A percentile compares a stretch with the other conserved stretches of the same genome.
phyloP scores from a whole-genome alignment of 208 protist species.

The Entamoeba histolytica region DNA sequence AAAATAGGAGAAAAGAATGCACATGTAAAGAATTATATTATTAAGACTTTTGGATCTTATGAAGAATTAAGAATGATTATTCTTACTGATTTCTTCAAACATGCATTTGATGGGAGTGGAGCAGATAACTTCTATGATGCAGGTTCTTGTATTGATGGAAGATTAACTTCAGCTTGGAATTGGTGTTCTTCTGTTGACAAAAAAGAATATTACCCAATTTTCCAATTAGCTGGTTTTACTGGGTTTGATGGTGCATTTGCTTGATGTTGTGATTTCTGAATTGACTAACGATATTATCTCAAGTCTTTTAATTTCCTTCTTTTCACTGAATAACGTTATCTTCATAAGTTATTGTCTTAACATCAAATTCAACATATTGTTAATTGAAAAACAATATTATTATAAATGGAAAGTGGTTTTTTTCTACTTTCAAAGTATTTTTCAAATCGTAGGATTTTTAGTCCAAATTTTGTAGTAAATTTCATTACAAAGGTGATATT shows the following conservation, averaged over 20 bases:
- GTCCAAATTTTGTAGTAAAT: too few species aligned
- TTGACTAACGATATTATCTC: too few species aligned
- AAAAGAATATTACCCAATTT: neutral
- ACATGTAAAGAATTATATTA: neutral
- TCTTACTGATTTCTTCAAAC: neutral
- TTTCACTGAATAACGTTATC: too few species aligned
- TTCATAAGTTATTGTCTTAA: too few species aligned
- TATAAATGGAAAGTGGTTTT: too few species aligned
- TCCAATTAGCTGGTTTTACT: neutral
- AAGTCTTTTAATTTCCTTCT: too few species aligned
- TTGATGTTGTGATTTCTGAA: neutral
- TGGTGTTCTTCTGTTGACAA: neutral
- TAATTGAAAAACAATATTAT: too few species aligned
- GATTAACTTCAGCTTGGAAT: neutral
- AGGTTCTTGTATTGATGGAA: neutral
- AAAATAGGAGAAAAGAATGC: neutral
- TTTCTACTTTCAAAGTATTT: too few species aligned
- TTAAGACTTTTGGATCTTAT: neutral
- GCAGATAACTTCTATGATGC: neutral
- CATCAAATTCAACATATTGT: too few species aligned
- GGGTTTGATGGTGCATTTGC: neutral
- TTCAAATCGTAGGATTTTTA: too few species aligned
- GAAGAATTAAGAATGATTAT: neutral
- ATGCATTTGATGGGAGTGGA: neutral
- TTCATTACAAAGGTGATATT: too few species aligned